phyloP scores from a whole-genome alignment of 2,329 filamentous ascomycete genomes.

The Aspergillus pseudotamarii region DNA sequence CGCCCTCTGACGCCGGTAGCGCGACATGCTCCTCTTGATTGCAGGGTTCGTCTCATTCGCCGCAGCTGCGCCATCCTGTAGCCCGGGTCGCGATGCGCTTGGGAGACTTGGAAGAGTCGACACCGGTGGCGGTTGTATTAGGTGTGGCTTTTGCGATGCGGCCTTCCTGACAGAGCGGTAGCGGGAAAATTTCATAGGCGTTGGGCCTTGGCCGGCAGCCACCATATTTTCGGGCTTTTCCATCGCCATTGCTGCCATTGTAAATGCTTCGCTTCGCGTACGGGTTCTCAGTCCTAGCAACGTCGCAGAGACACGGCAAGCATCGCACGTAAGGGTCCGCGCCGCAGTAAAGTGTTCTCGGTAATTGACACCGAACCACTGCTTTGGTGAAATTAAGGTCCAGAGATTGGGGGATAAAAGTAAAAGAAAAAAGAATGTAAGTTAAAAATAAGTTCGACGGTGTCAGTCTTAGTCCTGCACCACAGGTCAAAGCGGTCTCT shows the following conservation, averaged over 20 bases:
- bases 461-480: background rate
- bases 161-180: conserved; percentile 60
- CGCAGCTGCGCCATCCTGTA: background rate
- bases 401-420: background rate
- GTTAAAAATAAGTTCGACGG: background rate
- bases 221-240: conserved; percentile 21
- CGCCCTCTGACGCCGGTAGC: conserved; percentile 34
- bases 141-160: conserved; percentile 36
- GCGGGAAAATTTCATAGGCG: conserved; percentile 55
- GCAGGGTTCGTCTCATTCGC: background rate
- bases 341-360: background rate
- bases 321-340: background rate
- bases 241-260: conserved; percentile 21
- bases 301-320: background rate
- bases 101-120: conserved; percentile 20
- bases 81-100: conserved; percentile 17
- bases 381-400: background rate
- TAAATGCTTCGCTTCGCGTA: background rate
- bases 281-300: background rate
- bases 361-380: background rate
- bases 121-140: conserved; percentile 7
- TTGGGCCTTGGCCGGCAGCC: conserved; percentile 15
- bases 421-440: background rate
- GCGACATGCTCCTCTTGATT: conserved; percentile 37
- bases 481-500: background rate